Percentiles rank a stretch among this genome's conserved stretches.
phyloP scores from a whole-genome alignment of 108 stramenopile genomes.

The Cylindrotheca fusiformis region DNA sequence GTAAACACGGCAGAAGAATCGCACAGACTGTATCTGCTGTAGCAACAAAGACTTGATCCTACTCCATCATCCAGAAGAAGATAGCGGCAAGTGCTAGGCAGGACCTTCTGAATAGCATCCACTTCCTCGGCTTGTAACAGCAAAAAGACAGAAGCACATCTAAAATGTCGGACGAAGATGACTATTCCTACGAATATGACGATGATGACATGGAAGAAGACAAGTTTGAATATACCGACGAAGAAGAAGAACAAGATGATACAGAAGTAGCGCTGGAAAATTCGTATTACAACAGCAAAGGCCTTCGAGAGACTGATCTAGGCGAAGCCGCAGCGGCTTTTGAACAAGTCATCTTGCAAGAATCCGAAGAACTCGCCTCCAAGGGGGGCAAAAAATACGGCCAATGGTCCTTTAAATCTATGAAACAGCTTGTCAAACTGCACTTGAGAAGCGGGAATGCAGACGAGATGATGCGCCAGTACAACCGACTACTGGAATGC shows the following conservation, averaged over 20 bases:
- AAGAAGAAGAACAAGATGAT: conserved; percentile 75
- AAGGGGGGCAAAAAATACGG: conserved; percentile 47
- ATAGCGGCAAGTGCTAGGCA: too few species aligned
- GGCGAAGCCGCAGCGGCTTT: conserved; percentile 68
- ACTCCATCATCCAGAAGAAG: too few species aligned
- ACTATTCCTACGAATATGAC: conserved; percentile 57
- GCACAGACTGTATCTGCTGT: too few species aligned
- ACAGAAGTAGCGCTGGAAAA: conserved; percentile 85
- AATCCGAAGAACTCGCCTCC: conserved; percentile 31
- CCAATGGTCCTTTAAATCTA: conserved; percentile 85
- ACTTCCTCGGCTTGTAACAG: neutral
- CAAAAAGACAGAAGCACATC: neutral
- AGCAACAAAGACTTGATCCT: too few species aligned
- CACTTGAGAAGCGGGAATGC: conserved; percentile 52
- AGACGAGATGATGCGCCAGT: conserved; percentile 46
- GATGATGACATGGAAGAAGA: conserved; percentile 75
- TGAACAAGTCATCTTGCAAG: conserved; percentile 61
- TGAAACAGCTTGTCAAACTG: conserved; percentile 91
- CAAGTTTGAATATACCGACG: conserved; percentile 87
- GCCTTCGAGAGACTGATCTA: conserved; percentile 56
- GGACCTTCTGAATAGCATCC: too few species aligned
- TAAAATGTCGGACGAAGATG: conserved; percentile 57
- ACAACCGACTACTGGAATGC: conserved; percentile 70
- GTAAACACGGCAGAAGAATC: too few species aligned
- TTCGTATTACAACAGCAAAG: conserved; percentile 92